These are phyloP conservation scores for Trifolium pratense DNA, from an alignment of 306 rosid species.

Conservation along the genomic window DNA sequence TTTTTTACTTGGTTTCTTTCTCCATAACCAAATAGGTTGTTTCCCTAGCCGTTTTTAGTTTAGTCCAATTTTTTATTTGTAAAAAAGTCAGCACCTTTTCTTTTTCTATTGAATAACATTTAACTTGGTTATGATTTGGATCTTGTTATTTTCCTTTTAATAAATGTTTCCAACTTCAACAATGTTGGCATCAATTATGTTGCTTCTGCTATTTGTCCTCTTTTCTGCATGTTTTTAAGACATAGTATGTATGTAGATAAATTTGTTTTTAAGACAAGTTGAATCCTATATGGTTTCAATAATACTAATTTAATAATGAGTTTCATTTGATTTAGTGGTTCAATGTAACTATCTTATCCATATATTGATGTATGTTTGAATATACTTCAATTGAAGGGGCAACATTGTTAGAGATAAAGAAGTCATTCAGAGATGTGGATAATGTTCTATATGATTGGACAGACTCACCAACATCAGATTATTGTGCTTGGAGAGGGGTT, in stretches of 20 bases:
- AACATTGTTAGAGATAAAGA: conserved; percentile 85
- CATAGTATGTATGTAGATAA: no score
- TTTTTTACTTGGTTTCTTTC: conserved; percentile 21
- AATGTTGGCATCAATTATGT: background rate
- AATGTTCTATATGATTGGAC: conserved; percentile 92
- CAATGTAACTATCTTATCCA: conserved; percentile 8
- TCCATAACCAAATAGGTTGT: conserved; percentile 41
- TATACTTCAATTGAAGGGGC: conserved; percentile 57
- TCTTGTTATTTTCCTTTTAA: background rate
- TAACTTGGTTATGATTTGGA: conserved; percentile 30
- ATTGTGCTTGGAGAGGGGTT: conserved; percentile 92
- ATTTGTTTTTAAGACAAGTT: no score
- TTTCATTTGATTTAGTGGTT: background rate
- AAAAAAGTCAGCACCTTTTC: conserved; percentile 35
- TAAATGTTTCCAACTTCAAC: conserved; percentile 23
- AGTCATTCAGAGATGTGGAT: conserved; percentile 87
- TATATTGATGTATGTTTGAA: conserved; percentile 23
- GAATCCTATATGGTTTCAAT: background rate
- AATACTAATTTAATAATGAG: background rate
- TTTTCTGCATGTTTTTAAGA: no score
- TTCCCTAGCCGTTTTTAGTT: conserved; percentile 27
- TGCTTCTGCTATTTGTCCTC: background rate
- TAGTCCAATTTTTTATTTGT: conserved; percentile 11
- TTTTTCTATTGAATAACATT: conserved; percentile 29
- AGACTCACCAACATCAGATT: conserved; percentile 79